Evolutionary conservation across 2,329 filamentous ascomycete genomes (phyloP).

Genomic region (Sporothrix globosa): DNA sequence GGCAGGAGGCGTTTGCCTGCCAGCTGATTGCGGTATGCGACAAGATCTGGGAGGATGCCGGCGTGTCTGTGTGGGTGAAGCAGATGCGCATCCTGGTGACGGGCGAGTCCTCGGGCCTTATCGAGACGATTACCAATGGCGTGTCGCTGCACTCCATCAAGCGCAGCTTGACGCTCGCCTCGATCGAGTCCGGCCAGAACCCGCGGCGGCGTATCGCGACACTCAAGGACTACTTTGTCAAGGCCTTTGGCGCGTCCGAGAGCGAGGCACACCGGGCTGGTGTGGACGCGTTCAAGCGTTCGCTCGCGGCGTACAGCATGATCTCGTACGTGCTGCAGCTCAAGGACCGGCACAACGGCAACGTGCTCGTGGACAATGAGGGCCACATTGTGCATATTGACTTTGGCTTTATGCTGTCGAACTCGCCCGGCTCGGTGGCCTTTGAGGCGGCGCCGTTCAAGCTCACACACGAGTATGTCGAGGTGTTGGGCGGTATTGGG

Average conservation of each 20-base stretch:
- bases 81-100: conserved; percentile 85
- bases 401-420: conserved; percentile 88
- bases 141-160: conserved; percentile 86
- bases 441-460: conserved; percentile 89
- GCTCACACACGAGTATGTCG: conserved; percentile 79
- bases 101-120: conserved; percentile 79
- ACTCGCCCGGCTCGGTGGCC: conserved; percentile 80
- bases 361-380: conserved; percentile 82
- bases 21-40: conserved; percentile 81
- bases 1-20: conserved; percentile 85
- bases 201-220: conserved; percentile 76
- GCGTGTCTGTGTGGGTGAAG: conserved; percentile 82
- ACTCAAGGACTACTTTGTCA: conserved; percentile 78
- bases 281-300: conserved; percentile 77
- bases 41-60: conserved; percentile 77
- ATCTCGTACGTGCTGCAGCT: conserved; percentile 83
- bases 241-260: conserved; percentile 73
- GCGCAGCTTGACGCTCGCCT: conserved; percentile 75
- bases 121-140: conserved; percentile 86
- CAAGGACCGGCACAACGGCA: conserved; percentile 85
- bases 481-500: conserved; percentile 74
- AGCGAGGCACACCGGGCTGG: conserved; percentile 71
- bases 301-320: conserved; percentile 82
- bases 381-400: conserved; percentile 88
- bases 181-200: conserved; percentile 72